Evolutionary conservation across 495 filamentous ascomycete species (phyloP).

Genomic region (Hypomontagnella submonticulosa): DNA sequence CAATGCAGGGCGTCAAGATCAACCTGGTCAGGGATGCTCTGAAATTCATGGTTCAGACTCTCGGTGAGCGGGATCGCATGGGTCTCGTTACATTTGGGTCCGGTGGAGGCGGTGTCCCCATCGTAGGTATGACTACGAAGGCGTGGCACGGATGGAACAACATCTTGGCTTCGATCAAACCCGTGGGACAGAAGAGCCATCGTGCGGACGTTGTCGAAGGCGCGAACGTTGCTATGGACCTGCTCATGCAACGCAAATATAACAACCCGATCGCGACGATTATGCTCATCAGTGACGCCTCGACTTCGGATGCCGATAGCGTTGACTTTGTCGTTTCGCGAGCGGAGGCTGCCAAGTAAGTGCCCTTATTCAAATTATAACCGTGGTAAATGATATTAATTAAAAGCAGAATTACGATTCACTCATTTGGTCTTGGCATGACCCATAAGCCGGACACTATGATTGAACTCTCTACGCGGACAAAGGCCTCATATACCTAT

Average conservation of each 20-base stretch:
- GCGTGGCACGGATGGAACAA: constrained; percentile 92
- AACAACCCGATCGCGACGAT: constrained; percentile 97
- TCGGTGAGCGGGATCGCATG: constrained; percentile 97
- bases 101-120: constrained; percentile 88
- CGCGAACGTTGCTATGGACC: constrained; percentile 98
- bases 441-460: constrained; percentile 99
- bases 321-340: constrained; percentile 99
- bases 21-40: constrained; percentile 93
- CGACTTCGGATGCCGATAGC: constrained; percentile 94
- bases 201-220: constrained; percentile 97
- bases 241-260: constrained; percentile 97
- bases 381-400: constrained; percentile 9
- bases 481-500: constrained; percentile 97
- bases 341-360: constrained; percentile 96
- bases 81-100: constrained; percentile 98
- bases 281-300: constrained; percentile 97
- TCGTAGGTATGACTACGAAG: constrained; percentile 98
- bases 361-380: constrained; percentile 28
- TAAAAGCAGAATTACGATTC: constrained; percentile 80
- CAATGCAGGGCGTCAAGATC: constrained; percentile 99
- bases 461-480: constrained; percentile 95
- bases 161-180: constrained; percentile 86
- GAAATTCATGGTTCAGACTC: constrained; percentile 88
- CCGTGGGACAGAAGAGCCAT: constrained; percentile 95
- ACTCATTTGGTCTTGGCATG: constrained; percentile 95